A percentile compares a stretch with the other conserved stretches of the same genome.
These are phyloP conservation scores for Talaromyces sp. DNA, from an alignment of 2,329 filamentous ascomycete species.

Conservation along the genomic window DNA sequence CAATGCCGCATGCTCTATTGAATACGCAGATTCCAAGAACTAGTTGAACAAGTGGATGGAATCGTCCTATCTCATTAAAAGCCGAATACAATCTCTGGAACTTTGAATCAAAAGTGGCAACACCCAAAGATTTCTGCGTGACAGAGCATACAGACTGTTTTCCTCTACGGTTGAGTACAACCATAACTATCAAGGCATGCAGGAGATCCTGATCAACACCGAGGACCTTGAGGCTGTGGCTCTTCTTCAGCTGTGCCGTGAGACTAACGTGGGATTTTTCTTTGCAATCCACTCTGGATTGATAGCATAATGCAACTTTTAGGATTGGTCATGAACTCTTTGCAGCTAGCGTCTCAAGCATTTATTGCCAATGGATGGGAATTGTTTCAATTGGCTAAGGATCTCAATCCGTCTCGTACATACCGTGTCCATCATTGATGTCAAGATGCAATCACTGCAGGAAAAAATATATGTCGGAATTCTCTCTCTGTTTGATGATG, in stretches of 20 bases:
- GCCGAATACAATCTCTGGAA: not conserved
- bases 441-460: constrained; percentile 28
- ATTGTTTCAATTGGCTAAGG: constrained; percentile 21
- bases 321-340: constrained; percentile 33
- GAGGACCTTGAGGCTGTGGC: constrained; percentile 20
- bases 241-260: not conserved
- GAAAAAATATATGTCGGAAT: no score
- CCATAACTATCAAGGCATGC: constrained; percentile 30
- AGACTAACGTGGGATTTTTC: not conserved
- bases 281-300: constrained; percentile 28
- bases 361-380: constrained; percentile 35
- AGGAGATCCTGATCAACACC: constrained; percentile 32
- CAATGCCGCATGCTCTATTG: not conserved
- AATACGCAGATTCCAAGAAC: not conserved
- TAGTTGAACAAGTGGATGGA: not conserved
- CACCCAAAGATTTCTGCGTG: not conserved
- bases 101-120: not conserved
- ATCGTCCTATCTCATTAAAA: not conserved
- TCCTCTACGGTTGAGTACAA: constrained; percentile 29
- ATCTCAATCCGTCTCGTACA: constrained; percentile 18
- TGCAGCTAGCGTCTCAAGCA: constrained; percentile 24
- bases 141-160: constrained; percentile 28
- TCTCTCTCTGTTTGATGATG: no score
- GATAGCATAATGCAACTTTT: constrained; percentile 32
- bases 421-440: constrained; percentile 30